phyloP scores from a whole-genome alignment of 768 basidiomycete genomes.

The Lactarius hengduanensis region DNA sequence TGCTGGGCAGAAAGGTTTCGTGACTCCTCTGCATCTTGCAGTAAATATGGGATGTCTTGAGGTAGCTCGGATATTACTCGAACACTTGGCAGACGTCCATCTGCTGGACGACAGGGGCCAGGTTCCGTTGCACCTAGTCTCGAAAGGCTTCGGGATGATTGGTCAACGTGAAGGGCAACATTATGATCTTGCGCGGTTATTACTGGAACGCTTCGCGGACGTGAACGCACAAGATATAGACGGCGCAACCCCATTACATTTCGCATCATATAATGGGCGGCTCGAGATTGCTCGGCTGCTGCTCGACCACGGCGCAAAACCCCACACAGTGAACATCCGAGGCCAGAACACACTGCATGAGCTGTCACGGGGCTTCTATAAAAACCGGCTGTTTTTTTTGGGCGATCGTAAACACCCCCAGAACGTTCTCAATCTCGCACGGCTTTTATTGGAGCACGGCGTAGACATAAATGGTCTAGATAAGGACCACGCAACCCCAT shows the following conservation, averaged over 20 bases:
- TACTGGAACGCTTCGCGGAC: neutral
- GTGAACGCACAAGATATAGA: neutral
- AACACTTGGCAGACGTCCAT: neutral
- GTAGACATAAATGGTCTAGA: neutral
- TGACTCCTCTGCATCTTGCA: neutral
- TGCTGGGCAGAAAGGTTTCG: rapidly evolving
- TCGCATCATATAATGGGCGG: neutral
- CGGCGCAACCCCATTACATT: neutral
- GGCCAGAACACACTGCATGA: neutral
- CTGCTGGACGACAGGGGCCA: neutral
- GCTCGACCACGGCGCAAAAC: neutral
- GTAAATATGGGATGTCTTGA: neutral
- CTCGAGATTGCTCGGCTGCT: neutral
- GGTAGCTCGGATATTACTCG: neutral
- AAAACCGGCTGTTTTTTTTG: no score
- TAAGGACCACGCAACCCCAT: neutral
- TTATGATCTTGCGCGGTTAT: neutral
- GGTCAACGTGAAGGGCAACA: neutral
- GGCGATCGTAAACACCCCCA: neutral
- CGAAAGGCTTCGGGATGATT: no score
- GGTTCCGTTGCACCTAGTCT: neutral
- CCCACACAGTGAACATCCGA: neutral
- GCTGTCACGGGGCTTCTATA: no score
- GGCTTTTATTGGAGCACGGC: neutral
- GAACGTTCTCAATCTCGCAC: neutral